phyloP scores from a whole-genome alignment of 2,329 filamentous ascomycete species.

The Colletotrichum orchidophilum region DNA sequence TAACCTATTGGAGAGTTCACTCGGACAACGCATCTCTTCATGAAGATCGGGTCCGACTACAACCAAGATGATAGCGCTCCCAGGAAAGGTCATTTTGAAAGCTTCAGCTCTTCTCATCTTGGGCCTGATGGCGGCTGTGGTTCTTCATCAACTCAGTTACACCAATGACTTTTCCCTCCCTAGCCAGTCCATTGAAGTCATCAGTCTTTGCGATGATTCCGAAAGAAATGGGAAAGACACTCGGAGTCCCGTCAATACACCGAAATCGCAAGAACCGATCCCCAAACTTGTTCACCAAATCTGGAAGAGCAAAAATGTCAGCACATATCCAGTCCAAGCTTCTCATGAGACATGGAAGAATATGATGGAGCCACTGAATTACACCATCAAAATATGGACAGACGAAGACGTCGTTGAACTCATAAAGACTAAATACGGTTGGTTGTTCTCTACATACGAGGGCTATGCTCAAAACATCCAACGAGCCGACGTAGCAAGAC shows the following conservation, averaged over 20 bases:
- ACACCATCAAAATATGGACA: constrained; percentile 39
- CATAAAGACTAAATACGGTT: constrained; percentile 34
- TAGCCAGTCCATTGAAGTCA: constrained; percentile 1
- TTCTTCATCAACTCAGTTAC: constrained; percentile 25
- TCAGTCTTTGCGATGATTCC: background rate
- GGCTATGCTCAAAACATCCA: constrained; percentile 37
- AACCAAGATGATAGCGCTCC: constrained; percentile 1
- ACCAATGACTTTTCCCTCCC: constrained; percentile 8
- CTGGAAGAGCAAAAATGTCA: constrained; percentile 36
- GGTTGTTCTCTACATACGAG: constrained; percentile 37
- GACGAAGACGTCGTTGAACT: constrained; percentile 36
- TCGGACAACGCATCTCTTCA: background rate
- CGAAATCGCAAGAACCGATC: background rate
- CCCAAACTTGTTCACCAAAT: constrained; percentile 38
- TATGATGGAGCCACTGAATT: constrained; percentile 31
- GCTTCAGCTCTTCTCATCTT: background rate
- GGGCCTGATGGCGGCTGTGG: background rate
- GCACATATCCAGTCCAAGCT: constrained; percentile 31
- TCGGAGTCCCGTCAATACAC: too few relatives aligned
- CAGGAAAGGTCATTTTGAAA: background rate
- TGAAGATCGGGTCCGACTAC: background rate
- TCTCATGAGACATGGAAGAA: constrained; percentile 34
- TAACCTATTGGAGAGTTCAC: background rate
- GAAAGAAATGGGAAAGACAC: background rate
- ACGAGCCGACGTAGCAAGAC: constrained; percentile 37